A percentile compares a stretch with the other conserved stretches of the same genome.
Conservation (phyloP, 225 moss, liverwort and hornwort genomes). For the Sphagnum contortum region DNA sequence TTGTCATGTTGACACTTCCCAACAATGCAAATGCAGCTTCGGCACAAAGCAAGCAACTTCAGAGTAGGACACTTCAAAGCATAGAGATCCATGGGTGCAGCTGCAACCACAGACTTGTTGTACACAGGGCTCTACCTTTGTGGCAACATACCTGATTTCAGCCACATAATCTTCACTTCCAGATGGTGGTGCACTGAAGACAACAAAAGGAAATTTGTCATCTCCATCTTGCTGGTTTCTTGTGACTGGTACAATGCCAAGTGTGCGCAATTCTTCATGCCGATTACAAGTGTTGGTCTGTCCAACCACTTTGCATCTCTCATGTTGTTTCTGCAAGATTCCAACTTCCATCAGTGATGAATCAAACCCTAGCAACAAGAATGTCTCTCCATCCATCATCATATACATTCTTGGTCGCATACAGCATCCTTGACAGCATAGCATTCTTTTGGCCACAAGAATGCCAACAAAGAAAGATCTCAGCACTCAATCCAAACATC, state of each 20-base stretch:
- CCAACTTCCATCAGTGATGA: too few relatives aligned
- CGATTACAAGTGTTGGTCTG: conserved; percentile 75
- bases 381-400: neutral
- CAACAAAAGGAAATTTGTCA: conserved; percentile 63
- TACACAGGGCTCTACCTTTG: too few relatives aligned
- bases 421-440: neutral
- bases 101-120: too few relatives aligned
- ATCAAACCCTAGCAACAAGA: too few relatives aligned
- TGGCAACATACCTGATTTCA: conserved; percentile 59
- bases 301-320: conserved; percentile 70
- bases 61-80: too few relatives aligned
- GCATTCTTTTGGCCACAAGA: neutral
- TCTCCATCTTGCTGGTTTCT: conserved; percentile 44
- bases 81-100: too few relatives aligned
- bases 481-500: neutral
- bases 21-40: too few relatives aligned
- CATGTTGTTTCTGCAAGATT: conserved; percentile 27
- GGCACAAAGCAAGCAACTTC: too few relatives aligned
- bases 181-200: conserved; percentile 94
- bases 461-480: neutral
- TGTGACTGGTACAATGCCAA: conserved; percentile 67
- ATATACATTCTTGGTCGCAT: neutral
- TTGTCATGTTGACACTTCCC: too few relatives aligned
- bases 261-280: conserved; percentile 58
- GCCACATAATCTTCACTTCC: conserved; percentile 78